These are phyloP conservation scores for Schizochytrium sp. DNA, from an alignment of 108 stramenopile species.

Conservation along the genomic window DNA sequence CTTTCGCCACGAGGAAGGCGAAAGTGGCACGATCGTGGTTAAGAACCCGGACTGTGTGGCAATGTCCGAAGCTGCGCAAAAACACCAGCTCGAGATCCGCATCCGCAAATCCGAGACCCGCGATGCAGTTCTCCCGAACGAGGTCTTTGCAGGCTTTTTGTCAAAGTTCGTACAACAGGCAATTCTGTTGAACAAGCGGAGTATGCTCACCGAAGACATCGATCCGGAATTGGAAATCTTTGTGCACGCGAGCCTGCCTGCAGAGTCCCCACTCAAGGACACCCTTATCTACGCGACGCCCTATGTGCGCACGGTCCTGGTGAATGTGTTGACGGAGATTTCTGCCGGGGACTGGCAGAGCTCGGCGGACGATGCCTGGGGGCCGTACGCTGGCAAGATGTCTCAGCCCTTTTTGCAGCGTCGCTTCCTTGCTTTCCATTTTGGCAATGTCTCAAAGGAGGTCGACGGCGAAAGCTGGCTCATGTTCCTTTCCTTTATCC, in stretches of 20 bases:
- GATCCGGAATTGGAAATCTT: constrained; percentile 11
- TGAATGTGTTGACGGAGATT: neutral
- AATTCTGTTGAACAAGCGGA: neutral
- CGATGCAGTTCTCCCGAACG: neutral
- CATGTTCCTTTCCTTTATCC: neutral
- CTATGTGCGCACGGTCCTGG: neutral
- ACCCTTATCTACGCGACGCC: neutral
- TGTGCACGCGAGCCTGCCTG: neutral
- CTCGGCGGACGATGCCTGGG: neutral
- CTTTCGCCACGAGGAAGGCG: neutral
- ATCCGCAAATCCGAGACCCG: neutral
- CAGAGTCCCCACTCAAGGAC: neutral
- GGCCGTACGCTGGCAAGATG: neutral
- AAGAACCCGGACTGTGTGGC: neutral
- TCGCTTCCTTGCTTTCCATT: neutral
- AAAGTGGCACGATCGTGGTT: neutral
- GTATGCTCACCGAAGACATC: neutral
- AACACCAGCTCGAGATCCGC: neutral
- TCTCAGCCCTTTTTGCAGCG: neutral
- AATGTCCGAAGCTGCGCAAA: neutral
- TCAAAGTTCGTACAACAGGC: neutral
- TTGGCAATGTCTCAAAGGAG: neutral
- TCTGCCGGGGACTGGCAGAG: neutral
- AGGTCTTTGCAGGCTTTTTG: constrained; percentile 15
- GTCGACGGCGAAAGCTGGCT: neutral